These are phyloP conservation scores for Cyclocybe cylindracea DNA, from an alignment of 768 basidiomycete genomes.

Conservation along the genomic window DNA sequence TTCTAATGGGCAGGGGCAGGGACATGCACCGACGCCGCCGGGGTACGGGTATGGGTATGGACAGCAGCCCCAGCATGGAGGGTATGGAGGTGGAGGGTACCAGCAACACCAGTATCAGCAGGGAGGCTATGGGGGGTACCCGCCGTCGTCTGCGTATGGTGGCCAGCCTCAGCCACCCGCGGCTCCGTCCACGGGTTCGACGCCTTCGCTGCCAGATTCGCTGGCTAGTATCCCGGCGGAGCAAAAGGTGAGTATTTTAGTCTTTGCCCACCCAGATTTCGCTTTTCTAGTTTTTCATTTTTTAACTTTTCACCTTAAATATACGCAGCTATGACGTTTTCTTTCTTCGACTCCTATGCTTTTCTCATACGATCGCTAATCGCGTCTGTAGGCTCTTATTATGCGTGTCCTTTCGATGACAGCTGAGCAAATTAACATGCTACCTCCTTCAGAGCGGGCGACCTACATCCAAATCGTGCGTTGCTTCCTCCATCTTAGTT, in stretches of 20 bases:
- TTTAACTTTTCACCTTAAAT: neutral
- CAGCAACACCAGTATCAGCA: slow-evolving; percentile 11
- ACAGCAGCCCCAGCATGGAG: slow-evolving; percentile 8
- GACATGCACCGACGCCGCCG: slow-evolving; percentile 7
- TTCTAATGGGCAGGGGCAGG: slow-evolving; percentile 16
- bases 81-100: slow-evolving; percentile 18
- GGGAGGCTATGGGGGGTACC: slow-evolving; percentile 20
- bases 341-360: neutral
- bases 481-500: slow-evolving; percentile 13
- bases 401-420: slow-evolving; percentile 82
- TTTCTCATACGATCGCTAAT: slow-evolving; percentile 5
- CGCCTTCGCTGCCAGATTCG: slow-evolving; percentile 45
- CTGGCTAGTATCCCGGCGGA: slow-evolving; percentile 66
- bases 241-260: slow-evolving; percentile 51
- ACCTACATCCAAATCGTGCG: slow-evolving; percentile 84
- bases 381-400: slow-evolving; percentile 57
- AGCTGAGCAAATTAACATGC: slow-evolving; percentile 75
- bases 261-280: too few relatives aligned
- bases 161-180: slow-evolving; percentile 16
- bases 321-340: neutral
- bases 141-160: slow-evolving; percentile 18
- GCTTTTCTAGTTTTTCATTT: slow-evolving; percentile 11
- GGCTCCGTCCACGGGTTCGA: slow-evolving; percentile 24
- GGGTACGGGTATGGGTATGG: slow-evolving; percentile 10
- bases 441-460: slow-evolving; percentile 73